phyloP scores from a whole-genome alignment of 257 asterid genomes.

The Salvia miltiorrhiza region DNA sequence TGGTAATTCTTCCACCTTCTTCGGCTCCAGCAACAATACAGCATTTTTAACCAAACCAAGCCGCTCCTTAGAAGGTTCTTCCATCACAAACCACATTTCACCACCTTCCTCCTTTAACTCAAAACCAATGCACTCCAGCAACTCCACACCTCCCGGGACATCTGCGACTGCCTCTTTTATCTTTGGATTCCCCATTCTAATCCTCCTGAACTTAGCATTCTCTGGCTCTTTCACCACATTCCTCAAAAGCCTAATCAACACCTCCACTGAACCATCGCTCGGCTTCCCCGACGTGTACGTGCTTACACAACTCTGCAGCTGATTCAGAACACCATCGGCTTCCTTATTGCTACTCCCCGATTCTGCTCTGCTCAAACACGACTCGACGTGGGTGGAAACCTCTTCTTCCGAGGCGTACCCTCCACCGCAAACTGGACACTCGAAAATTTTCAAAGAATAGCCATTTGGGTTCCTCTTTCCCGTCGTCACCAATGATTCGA shows the following conservation, averaged over 20 bases:
- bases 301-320: slow-evolving; percentile 51
- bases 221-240: slow-evolving; percentile 74
- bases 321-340: slow-evolving; percentile 28
- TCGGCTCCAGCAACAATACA: slow-evolving; percentile 51
- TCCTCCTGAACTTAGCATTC: slow-evolving; percentile 81
- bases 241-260: slow-evolving; percentile 56
- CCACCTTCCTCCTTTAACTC: slow-evolving; percentile 70
- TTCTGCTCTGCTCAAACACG: slow-evolving; percentile 46
- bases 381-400: slow-evolving; percentile 69
- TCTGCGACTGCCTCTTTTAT: slow-evolving; percentile 85
- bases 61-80: slow-evolving; percentile 46
- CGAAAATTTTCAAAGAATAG: slow-evolving; percentile 60
- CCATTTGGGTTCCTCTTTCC: slow-evolving; percentile 78
- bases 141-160: slow-evolving; percentile 76
- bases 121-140: slow-evolving; percentile 77
- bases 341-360: slow-evolving; percentile 26
- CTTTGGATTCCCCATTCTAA: slow-evolving; percentile 86
- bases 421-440: slow-evolving; percentile 80
- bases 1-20: slow-evolving; percentile 39
- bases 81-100: slow-evolving; percentile 89
- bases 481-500: slow-evolving; percentile 63
- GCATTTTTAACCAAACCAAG: slow-evolving; percentile 49
- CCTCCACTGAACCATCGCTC: slow-evolving; percentile 58
- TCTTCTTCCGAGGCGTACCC: slow-evolving; percentile 73
- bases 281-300: slow-evolving; percentile 70